Evolutionary conservation across 2,329 filamentous ascomycete species (phyloP).

Genomic region (Cryoendolithus antarcticus): DNA sequence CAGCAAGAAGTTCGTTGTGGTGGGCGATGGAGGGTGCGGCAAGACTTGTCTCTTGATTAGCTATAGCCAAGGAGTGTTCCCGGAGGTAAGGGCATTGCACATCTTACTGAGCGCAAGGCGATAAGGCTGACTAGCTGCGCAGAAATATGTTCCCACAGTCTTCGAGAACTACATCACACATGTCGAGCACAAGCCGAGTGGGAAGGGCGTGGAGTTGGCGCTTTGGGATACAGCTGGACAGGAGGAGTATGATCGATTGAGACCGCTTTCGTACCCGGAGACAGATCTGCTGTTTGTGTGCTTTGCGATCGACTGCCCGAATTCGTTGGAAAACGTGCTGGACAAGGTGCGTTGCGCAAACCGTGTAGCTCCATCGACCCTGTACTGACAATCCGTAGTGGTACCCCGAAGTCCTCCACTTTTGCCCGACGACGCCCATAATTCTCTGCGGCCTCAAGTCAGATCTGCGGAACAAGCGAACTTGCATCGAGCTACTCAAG

Average conservation of each 20-base stretch:
- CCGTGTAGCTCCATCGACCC: neutral
- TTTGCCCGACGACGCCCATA: conserved; percentile 93
- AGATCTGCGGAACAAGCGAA: conserved; percentile 86
- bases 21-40: conserved; percentile 93
- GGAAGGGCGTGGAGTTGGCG: conserved; percentile 91
- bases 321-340: conserved; percentile 94
- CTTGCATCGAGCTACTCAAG: conserved; percentile 96
- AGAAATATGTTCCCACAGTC: conserved; percentile 99
- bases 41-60: conserved; percentile 98
- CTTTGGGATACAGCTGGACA: conserved; percentile 98
- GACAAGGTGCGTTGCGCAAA: conserved; percentile 62
- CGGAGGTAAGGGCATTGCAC: conserved; percentile 92
- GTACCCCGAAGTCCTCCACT: conserved; percentile 98
- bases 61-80: conserved; percentile 97
- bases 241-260: conserved; percentile 93
- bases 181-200: conserved; percentile 72
- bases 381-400: conserved; percentile 46
- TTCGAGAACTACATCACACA: conserved; percentile 99
- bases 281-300: conserved; percentile 97
- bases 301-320: conserved; percentile 97
- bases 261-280: conserved; percentile 93
- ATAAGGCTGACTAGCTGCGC: conserved; percentile 9
- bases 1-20: conserved; percentile 98
- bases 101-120: no score
- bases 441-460: conserved; percentile 95